A percentile compares a stretch with the other conserved stretches of the same genome.
These are phyloP conservation scores for Trichodelitschia bisporula DNA, from an alignment of 495 filamentous ascomycete genomes.

Conservation along the genomic window DNA sequence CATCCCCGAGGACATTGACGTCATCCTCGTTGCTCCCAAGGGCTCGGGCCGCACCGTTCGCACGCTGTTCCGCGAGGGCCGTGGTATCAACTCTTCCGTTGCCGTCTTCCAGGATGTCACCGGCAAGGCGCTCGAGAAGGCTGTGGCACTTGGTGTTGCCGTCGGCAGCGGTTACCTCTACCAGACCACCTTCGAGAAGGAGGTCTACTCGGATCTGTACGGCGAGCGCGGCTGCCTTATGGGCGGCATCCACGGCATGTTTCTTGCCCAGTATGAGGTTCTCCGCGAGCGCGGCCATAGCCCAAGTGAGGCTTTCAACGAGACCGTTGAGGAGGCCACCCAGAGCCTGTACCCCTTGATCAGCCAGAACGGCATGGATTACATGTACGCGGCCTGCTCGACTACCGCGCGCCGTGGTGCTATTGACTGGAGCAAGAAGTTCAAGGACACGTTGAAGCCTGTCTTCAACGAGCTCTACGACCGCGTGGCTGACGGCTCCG, in stretches of 20 bases:
- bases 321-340: conserved; percentile 98
- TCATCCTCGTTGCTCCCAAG: conserved; percentile 98
- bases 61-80: conserved; percentile 89
- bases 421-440: conserved; percentile 88
- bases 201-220: conserved; percentile 97
- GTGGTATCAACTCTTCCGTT: conserved; percentile 97
- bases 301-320: conserved; percentile 98
- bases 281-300: conserved; percentile 93
- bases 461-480: conserved; percentile 94
- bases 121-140: conserved; percentile 94
- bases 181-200: conserved; percentile 99
- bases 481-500: conserved; percentile 62
- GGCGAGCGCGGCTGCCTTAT: conserved; percentile 99
- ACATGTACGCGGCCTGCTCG: conserved; percentile 99
- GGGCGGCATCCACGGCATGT: conserved; percentile 99
- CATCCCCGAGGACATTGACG: conserved; percentile 80
- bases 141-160: conserved; percentile 86
- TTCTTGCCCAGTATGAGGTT: conserved; percentile 99
- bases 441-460: conserved; percentile 94
- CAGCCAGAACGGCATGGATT: conserved; percentile 94
- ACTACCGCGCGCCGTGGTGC: conserved; percentile 94
- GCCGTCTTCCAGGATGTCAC: conserved; percentile 98
- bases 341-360: conserved; percentile 95
- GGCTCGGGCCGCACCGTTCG: conserved; percentile 96
- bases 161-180: conserved; percentile 95